Percentiles rank a stretch among this genome's conserved stretches.
phyloP scores from a whole-genome alignment of 192 early-diverging fungal species.

The Lobosporangium transversale region DNA sequence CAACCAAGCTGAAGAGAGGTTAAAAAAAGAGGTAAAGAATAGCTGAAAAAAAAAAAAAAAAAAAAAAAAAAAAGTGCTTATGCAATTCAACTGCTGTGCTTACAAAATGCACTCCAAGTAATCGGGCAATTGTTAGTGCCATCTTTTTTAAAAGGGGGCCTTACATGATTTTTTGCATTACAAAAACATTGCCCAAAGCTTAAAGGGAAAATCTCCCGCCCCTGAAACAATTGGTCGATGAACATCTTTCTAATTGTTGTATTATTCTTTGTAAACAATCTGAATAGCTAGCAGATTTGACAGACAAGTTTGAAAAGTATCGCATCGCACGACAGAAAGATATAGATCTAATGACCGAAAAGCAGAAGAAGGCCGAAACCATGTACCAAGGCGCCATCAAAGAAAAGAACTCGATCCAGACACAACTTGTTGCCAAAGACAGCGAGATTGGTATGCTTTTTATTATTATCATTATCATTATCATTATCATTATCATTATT shows the following conservation, averaged over 20 bases:
- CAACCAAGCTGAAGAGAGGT: constrained; percentile 29
- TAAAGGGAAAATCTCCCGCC: not conserved
- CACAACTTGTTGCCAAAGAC: constrained; percentile 37
- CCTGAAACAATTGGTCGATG: not conserved
- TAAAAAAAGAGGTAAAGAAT: constrained; percentile 34
- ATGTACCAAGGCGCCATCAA: constrained; percentile 44
- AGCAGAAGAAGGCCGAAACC: constrained; percentile 34
- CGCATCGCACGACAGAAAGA: constrained; percentile 33
- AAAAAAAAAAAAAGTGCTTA: constrained; percentile 1
- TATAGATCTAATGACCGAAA: constrained; percentile 25
- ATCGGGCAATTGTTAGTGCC: too few relatives aligned
- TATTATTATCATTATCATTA: not conserved
- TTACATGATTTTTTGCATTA: too few relatives aligned
- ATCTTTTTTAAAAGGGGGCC: too few relatives aligned
- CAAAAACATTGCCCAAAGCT: too few relatives aligned
- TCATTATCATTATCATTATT: too few relatives aligned
- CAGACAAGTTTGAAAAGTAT: constrained; percentile 42
- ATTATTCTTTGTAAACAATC: too few relatives aligned
- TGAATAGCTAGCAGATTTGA: constrained; percentile 28
- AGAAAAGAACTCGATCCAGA: constrained; percentile 41
- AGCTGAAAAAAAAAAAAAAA: not conserved
- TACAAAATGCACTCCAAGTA: too few relatives aligned
- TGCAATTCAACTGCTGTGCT: too few relatives aligned
- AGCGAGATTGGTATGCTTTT: constrained; percentile 42
- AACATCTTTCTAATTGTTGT: not conserved